Evolutionary conservation across 2,329 filamentous ascomycete genomes (phyloP).

Genomic region (Diaporthe humulicola): DNA sequence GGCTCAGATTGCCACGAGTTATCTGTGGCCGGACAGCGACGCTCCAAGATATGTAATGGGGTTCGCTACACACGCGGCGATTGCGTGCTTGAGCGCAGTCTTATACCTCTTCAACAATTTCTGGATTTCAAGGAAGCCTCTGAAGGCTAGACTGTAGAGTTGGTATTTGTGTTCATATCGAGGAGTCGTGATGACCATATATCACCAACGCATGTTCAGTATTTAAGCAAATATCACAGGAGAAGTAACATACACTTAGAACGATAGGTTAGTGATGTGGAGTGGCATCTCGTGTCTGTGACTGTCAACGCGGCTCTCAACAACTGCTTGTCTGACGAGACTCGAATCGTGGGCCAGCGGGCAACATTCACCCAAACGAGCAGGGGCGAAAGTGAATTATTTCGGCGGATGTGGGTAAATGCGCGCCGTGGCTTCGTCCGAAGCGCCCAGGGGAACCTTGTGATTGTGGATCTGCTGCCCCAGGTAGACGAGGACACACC

Average conservation of each 20-base stretch:
- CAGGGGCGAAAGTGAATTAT: neutral
- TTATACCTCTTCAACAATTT: neutral
- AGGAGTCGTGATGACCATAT: too few relatives aligned
- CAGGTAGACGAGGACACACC: neutral
- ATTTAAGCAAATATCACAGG: neutral
- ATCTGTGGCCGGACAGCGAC: neutral
- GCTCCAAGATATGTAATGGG: neutral
- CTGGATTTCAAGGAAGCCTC: constrained; percentile 7
- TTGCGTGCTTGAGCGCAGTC: neutral
- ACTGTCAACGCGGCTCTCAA: neutral
- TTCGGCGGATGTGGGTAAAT: neutral
- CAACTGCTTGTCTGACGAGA: neutral
- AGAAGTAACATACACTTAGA: neutral
- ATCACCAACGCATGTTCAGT: neutral
- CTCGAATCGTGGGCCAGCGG: neutral
- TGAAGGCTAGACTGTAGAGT: neutral
- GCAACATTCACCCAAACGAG: neutral
- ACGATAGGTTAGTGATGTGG: neutral
- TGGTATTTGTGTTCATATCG: neutral
- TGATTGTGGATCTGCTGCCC: neutral
- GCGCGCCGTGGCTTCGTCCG: neutral
- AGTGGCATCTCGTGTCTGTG: neutral
- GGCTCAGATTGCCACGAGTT: constrained; percentile 12
- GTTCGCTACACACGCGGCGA: neutral
- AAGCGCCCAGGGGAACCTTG: neutral